These are phyloP conservation scores for Exsudoporus frostii DNA, from an alignment of 768 basidiomycete genomes.

Conservation along the genomic window DNA sequence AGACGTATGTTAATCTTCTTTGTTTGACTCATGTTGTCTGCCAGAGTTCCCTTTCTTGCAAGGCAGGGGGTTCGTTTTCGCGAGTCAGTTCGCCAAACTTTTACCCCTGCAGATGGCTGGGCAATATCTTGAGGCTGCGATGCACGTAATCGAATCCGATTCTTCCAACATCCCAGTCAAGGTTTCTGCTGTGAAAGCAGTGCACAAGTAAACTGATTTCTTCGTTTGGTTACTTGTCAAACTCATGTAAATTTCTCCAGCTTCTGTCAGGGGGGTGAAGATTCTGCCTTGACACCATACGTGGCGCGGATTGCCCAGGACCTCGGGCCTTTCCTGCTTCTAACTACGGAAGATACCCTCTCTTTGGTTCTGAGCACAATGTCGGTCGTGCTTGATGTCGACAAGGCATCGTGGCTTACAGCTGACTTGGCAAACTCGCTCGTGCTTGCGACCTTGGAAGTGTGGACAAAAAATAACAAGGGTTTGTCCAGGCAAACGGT, in stretches of 20 bases:
- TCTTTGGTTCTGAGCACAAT: conserved; percentile 86
- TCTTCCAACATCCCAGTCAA: conserved; percentile 84
- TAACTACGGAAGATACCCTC: conserved; percentile 84
- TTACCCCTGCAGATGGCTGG: conserved; percentile 70
- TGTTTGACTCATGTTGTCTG: not conserved
- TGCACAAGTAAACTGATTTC: conserved; percentile 72
- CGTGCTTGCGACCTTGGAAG: conserved; percentile 64
- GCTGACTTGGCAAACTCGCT: conserved; percentile 63
- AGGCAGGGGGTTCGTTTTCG: conserved; percentile 92
- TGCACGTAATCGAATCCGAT: conserved; percentile 75
- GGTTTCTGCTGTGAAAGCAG: conserved; percentile 88
- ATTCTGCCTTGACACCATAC: conserved; percentile 57
- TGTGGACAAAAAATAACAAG: conserved; percentile 85
- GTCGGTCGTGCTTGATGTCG: conserved; percentile 72
- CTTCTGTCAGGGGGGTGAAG: conserved; percentile 62
- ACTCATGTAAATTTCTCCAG: conserved; percentile 36
- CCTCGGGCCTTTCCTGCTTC: conserved; percentile 77
- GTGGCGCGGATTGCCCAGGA: conserved; percentile 74
- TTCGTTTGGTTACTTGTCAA: not conserved
- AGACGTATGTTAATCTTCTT: not conserved
- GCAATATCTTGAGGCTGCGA: conserved; percentile 85
- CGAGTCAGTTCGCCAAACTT: conserved; percentile 78
- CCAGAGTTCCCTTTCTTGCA: conserved; percentile 89
- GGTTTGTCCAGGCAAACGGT: conserved; percentile 42
- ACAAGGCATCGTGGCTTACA: conserved; percentile 71